Evolutionary conservation across 1,284 basidiomycete species (phyloP).

Genomic region (Mixia osmundae): DNA sequence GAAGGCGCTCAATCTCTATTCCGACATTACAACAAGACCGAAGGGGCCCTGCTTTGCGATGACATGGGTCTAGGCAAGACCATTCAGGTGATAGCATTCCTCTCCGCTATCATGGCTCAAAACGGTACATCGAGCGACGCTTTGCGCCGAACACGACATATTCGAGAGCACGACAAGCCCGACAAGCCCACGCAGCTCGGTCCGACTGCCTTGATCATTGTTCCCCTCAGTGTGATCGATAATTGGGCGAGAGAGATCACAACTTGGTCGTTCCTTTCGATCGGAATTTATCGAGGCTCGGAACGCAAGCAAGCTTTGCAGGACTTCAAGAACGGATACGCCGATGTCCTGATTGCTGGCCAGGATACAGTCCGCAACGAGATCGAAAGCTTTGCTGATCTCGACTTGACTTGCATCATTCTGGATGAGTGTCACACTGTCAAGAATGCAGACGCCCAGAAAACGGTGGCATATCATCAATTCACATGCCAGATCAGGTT

Average conservation of each 20-base stretch:
- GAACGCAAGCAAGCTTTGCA: constrained; percentile 25
- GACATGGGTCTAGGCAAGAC: constrained; percentile 69
- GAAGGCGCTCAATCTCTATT: constrained; percentile 57
- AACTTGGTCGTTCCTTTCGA: constrained; percentile 32
- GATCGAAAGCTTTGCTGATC: constrained; percentile 37
- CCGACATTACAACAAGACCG: constrained; percentile 34
- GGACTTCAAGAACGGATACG: constrained; percentile 40
- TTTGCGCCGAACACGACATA: too few relatives aligned
- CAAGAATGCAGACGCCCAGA: constrained; percentile 41
- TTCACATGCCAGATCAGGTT: constrained; percentile 41
- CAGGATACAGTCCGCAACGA: constrained; percentile 43
- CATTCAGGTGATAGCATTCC: constrained; percentile 65
- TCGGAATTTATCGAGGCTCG: constrained; percentile 6
- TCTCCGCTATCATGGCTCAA: constrained; percentile 50
- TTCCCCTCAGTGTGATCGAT: constrained; percentile 45
- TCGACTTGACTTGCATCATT: constrained; percentile 22
- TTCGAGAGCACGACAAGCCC: constrained; percentile 1
- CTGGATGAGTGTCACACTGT: constrained; percentile 62
- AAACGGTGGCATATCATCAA: constrained; percentile 37
- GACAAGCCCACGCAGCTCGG: constrained; percentile 12
- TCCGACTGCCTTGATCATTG: constrained; percentile 57
- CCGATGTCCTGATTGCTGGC: constrained; percentile 36
- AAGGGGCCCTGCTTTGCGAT: constrained; percentile 56
- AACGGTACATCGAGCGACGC: neutral
- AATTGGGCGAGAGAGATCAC: constrained; percentile 64